Conservation (phyloP, 176 grass and related monocot species). For the Typha latifolia region DNA sequence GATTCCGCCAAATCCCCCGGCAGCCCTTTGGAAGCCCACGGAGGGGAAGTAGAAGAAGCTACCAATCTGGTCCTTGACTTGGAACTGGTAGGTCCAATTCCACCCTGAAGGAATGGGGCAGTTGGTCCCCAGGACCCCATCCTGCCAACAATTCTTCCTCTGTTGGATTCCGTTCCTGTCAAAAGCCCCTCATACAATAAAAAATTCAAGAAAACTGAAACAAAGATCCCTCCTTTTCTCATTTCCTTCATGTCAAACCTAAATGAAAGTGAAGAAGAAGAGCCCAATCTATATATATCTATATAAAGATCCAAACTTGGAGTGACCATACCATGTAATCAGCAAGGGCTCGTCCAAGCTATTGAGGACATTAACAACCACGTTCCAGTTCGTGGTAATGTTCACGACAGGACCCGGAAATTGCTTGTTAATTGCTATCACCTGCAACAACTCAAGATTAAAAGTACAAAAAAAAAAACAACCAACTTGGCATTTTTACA, state of each 20-base stretch:
- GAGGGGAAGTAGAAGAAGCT: constrained; percentile 97
- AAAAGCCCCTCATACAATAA: not conserved
- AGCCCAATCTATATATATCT: too few relatives aligned
- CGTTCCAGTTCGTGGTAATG: constrained; percentile 72
- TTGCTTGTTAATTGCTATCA: constrained; percentile 64
- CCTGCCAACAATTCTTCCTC: constrained; percentile 88
- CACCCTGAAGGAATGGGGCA: constrained; percentile 81
- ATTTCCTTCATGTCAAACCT: too few relatives aligned
- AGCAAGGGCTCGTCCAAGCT: constrained; percentile 79
- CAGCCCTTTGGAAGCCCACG: constrained; percentile 55
- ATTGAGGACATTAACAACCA: constrained; percentile 74
- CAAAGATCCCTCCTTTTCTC: constrained; percentile 9
- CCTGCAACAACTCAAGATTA: constrained; percentile 18
- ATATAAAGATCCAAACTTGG: not conserved
- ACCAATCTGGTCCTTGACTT: constrained; percentile 93
- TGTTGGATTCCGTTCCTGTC: constrained; percentile 84
- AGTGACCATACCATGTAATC: constrained; percentile 51
- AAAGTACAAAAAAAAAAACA: not conserved
- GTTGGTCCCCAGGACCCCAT: constrained; percentile 82
- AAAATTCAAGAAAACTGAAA: constrained; percentile 8
- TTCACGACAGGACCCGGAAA: constrained; percentile 76
- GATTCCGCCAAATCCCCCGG: constrained; percentile 59
- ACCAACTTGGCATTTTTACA: not conserved
- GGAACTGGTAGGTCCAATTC: constrained; percentile 99
- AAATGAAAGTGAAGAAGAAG: too few relatives aligned